phyloP scores from a whole-genome alignment of 495 filamentous ascomycete species.

The Penicillium egyptiacum region DNA sequence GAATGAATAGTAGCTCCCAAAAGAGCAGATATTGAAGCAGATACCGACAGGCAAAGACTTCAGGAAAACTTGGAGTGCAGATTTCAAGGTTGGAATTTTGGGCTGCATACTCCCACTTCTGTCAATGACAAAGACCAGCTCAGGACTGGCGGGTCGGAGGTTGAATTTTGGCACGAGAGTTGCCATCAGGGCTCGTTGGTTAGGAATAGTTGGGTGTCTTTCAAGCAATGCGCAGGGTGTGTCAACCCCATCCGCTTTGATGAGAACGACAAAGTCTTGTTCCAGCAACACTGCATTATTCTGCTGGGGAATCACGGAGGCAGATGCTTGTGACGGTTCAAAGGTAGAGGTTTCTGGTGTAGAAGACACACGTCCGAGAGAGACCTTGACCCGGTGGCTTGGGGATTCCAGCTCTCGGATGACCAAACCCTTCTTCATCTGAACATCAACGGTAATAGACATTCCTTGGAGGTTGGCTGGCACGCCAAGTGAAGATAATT shows the following conservation, averaged over 20 bases:
- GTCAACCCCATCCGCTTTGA: constrained; percentile 55
- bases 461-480: constrained; percentile 40
- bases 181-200: constrained; percentile 65
- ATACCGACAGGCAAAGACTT: constrained; percentile 66
- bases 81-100: constrained; percentile 54
- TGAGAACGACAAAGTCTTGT: constrained; percentile 53
- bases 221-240: constrained; percentile 63
- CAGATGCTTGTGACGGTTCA: constrained; percentile 57
- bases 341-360: constrained; percentile 37
- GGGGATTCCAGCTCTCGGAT: constrained; percentile 63
- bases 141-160: constrained; percentile 52
- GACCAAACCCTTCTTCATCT: constrained; percentile 52
- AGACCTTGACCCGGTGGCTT: constrained; percentile 64
- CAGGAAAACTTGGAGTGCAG: constrained; percentile 65
- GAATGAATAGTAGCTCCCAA: constrained; percentile 54
- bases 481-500: neutral
- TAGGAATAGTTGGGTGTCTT: constrained; percentile 56
- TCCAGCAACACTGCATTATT: constrained; percentile 18
- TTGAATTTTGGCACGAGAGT: constrained; percentile 66
- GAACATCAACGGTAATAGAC: constrained; percentile 59
- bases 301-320: constrained; percentile 42
- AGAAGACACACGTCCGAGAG: constrained; percentile 56
- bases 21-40: constrained; percentile 75
- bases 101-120: constrained; percentile 64
- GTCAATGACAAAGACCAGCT: constrained; percentile 72